Percentiles rank a stretch among this genome's conserved stretches.
Evolutionary conservation across 306 rosid species (phyloP).

Genomic region (Mucuna pruriens): DNA sequence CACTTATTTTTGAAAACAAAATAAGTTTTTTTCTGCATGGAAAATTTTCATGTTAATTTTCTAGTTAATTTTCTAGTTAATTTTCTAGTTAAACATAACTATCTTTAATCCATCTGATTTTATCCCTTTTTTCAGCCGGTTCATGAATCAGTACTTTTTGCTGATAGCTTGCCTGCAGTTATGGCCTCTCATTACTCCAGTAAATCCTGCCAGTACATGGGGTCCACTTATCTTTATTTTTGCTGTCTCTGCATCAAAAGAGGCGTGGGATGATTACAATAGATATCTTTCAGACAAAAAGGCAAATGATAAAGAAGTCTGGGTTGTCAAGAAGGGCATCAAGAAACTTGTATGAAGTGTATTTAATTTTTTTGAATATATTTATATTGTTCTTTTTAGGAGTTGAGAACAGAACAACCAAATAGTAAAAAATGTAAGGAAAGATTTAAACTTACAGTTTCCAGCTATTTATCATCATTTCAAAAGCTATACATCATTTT

Average conservation of each 20-base stretch:
- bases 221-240: slow-evolving; percentile 99
- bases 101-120: slow-evolving; percentile 40
- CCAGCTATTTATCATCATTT: slow-evolving; percentile 25
- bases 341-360: slow-evolving; percentile 70
- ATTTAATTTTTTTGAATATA: slow-evolving; percentile 20
- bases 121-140: slow-evolving; percentile 74
- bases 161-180: slow-evolving; percentile 98
- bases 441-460: slow-evolving; percentile 23
- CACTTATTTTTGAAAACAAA: not conserved
- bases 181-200: slow-evolving; percentile 98
- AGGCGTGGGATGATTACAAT: slow-evolving; percentile 99
- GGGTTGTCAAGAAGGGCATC: slow-evolving; percentile 85
- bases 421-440: slow-evolving; percentile 18
- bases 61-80: slow-evolving; percentile 22
- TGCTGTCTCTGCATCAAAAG: slow-evolving; percentile 97
- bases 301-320: slow-evolving; percentile 95
- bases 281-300: slow-evolving; percentile 95
- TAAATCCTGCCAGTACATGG: slow-evolving; percentile 99
- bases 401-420: slow-evolving; percentile 28
- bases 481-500: slow-evolving; percentile 14
- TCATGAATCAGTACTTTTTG: slow-evolving; percentile 99
- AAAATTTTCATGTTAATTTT: slow-evolving; percentile 18
- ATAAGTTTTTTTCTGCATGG: not conserved
- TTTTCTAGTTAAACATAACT: slow-evolving; percentile 19
- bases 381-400: slow-evolving; percentile 13